Base-by-base conservation (phyloP, 768 basidiomycete species). In the Leccinum disarticulatum region DNA sequence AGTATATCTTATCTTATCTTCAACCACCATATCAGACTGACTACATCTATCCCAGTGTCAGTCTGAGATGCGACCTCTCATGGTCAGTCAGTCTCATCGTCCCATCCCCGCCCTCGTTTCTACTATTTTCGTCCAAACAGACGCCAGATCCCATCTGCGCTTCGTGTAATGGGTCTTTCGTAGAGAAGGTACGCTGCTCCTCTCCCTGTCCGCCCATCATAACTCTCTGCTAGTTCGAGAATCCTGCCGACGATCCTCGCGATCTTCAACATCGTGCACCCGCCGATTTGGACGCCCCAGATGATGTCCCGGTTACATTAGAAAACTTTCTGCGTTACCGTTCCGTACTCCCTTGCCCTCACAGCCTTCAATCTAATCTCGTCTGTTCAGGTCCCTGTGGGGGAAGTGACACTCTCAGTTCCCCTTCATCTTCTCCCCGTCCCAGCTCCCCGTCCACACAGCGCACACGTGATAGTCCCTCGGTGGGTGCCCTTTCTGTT, bases 11-110 rank as follows among this genome's bases (percentile, higher is more conserved):
- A 25, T 8, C 22, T 17, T 15, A 30, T 61, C 38, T n/a, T 9
- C 17, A 8, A 6, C 41, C 3, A 48, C 59, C 19, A 0, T 4
- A 57, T 64, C 59, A 30, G 2, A 50, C 68, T 68, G 22, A 65
- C 56, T 56, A 33, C 58, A 41, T 62, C 19, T 52, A 15, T 22
- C 19, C 14, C 68, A 95, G 93, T 96, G 94, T 69, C 81, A 87
- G 71, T 86, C 90, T 55, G 91, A 95, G 76, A 95, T 92, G 91
- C 92, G 88, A 55, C 92, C 93, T 1, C 76, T 94, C 50, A 92
- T 90, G 89, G 91, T 93, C 64, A 43, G 79, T 67, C 43, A 19
- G 10, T 43, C 43, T 46, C 61, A n/a, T 41, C 14, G 43, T n/a
- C 31, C 35, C 11, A 14, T 6, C 15, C 27, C 50, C 25, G 6